These are phyloP conservation scores for Podospora pseudoanserina DNA, from an alignment of 495 filamentous ascomycete species.

Conservation along the genomic window DNA sequence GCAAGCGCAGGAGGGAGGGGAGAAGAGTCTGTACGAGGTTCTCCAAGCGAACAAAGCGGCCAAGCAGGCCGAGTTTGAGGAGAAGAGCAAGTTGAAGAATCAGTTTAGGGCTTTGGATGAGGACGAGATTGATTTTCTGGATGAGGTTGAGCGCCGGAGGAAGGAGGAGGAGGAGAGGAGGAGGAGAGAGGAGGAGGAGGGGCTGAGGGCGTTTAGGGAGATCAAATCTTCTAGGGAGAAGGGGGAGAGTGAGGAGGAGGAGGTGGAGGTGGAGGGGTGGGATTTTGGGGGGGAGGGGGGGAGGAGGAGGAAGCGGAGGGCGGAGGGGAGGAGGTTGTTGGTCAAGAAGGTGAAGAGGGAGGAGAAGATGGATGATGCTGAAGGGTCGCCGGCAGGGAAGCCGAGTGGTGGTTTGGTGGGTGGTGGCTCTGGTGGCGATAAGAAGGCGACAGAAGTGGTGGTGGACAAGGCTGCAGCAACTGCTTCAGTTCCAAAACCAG, in stretches of 20 bases:
- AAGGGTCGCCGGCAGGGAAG: too few relatives aligned
- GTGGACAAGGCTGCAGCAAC: neutral
- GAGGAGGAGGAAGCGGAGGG: slow-evolving; percentile 7
- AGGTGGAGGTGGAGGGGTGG: slow-evolving; percentile 19
- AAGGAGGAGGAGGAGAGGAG: slow-evolving; percentile 68
- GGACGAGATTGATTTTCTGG: slow-evolving; percentile 89
- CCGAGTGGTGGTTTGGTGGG: slow-evolving; percentile 7
- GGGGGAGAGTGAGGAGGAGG: slow-evolving; percentile 43
- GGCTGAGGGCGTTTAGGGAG: slow-evolving; percentile 65
- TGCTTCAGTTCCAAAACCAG: neutral
- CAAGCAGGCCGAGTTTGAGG: slow-evolving; percentile 96
- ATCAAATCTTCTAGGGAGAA: slow-evolving; percentile 56
- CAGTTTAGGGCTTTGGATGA: slow-evolving; percentile 93
- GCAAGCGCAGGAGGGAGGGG: slow-evolving; percentile 30
- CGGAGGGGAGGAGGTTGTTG: slow-evolving; percentile 21
- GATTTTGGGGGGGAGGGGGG: slow-evolving; percentile 10
- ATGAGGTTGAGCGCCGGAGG: slow-evolving; percentile 66
- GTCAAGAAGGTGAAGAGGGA: slow-evolving; percentile 24
- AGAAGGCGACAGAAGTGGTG: slow-evolving; percentile 6
- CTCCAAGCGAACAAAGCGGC: slow-evolving; percentile 94
- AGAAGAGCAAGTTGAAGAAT: slow-evolving; percentile 79
- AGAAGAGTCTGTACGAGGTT: slow-evolving; percentile 75
- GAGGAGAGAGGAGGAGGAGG: slow-evolving; percentile 69
- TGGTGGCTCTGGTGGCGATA: slow-evolving; percentile 18
- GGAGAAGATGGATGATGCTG: slow-evolving; percentile 19